Evolutionary conservation across 1,284 basidiomycete genomes (phyloP).

Genomic region (Fomitopsis palustris): DNA sequence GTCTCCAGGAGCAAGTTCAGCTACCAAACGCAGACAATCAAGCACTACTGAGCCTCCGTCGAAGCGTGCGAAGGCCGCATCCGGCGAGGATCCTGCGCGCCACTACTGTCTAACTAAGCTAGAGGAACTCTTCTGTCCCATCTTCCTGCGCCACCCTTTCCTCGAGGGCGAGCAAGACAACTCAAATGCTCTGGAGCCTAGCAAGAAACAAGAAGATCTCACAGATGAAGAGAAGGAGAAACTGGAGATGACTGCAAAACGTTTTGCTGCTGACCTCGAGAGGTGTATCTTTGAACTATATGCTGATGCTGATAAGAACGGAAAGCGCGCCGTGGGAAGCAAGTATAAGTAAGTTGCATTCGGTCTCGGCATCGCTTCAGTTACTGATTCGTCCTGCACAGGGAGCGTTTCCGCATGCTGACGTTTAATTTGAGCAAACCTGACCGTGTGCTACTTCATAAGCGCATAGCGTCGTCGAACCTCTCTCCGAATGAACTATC

Average conservation of each 20-base stretch:
- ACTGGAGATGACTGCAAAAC: conserved; percentile 49
- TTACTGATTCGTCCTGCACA: conserved; percentile 27
- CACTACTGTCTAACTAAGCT: conserved; percentile 76
- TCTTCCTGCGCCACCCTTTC: conserved; percentile 67
- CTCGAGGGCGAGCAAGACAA: conserved; percentile 32
- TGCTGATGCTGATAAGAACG: conserved; percentile 72
- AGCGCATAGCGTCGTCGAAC: conserved; percentile 63
- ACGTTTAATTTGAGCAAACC: conserved; percentile 76
- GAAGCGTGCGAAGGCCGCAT: conserved; percentile 39
- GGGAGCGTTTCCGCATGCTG: conserved; percentile 82
- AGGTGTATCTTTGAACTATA: conserved; percentile 68
- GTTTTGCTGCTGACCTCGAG: conserved; percentile 67
- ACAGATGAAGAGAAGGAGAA: conserved; percentile 56
- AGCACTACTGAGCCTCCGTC: conserved; percentile 27
- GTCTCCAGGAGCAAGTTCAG: conserved; percentile 18
- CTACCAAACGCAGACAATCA: conserved; percentile 42
- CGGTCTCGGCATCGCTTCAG: neutral
- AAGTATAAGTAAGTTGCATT: conserved; percentile 71
- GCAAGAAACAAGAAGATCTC: conserved; percentile 33
- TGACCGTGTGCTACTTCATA: conserved; percentile 72
- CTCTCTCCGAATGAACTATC: conserved; percentile 71
- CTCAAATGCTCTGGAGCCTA: conserved; percentile 22
- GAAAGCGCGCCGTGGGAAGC: conserved; percentile 58
- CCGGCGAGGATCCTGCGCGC: conserved; percentile 64
- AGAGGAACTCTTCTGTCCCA: conserved; percentile 60